Conservation (phyloP, 1,139 yeast genomes). For the Candida sanyaensis region DNA sequence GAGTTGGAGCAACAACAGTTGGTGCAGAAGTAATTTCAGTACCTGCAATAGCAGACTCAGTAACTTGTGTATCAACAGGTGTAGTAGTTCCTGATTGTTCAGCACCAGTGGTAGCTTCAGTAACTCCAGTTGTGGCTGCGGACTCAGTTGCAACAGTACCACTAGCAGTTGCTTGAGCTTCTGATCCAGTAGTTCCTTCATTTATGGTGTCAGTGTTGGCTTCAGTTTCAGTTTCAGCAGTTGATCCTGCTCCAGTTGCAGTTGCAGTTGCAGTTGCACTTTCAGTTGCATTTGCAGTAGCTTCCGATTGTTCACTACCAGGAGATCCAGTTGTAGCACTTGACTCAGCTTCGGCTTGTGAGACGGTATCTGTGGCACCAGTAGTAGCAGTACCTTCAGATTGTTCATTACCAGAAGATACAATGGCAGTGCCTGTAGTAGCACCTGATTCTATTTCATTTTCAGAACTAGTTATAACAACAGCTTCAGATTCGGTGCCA, state of each 20-base stretch:
- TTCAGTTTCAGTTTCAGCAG: background rate
- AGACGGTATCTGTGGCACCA: constrained; percentile 2
- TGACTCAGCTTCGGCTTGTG: constrained; percentile 1
- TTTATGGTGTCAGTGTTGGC: background rate
- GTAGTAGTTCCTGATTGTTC: constrained; percentile 7
- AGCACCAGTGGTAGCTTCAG: background rate
- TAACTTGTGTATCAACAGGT: background rate
- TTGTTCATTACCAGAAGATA: background rate
- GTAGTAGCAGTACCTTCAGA: background rate
- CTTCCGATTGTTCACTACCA: too few species aligned
- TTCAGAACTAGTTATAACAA: background rate
- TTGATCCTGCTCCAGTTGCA: background rate
- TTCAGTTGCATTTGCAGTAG: background rate
- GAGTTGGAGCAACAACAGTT: constrained; percentile 6
- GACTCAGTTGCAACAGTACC: constrained; percentile 3
- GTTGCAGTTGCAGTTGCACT: background rate
- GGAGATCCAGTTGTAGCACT: background rate
- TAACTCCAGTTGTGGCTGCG: background rate
- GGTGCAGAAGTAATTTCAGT: constrained; percentile 8
- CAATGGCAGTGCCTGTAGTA: too few species aligned
- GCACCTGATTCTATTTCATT: too few species aligned
- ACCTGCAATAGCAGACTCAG: constrained; percentile 1
- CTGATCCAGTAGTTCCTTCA: constrained; percentile 4
- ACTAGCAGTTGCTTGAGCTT: background rate
- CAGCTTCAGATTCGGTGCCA: background rate